These are phyloP conservation scores for Caloboletus firmus DNA, from an alignment of 1,284 basidiomycete species.

Conservation along the genomic window DNA sequence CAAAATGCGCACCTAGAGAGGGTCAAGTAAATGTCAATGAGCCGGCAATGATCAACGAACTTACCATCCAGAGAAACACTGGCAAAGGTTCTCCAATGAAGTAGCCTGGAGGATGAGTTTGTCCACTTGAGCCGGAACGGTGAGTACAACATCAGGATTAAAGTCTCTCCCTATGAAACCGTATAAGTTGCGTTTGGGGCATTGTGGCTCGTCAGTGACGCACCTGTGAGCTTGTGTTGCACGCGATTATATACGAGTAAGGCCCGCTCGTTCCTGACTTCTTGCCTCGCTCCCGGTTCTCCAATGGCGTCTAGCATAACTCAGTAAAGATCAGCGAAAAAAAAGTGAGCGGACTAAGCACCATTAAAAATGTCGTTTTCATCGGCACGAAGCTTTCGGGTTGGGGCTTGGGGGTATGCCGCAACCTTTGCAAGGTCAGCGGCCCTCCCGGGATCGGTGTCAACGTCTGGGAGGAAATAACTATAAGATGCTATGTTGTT, in stretches of 20 bases:
- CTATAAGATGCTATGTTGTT: neutral
- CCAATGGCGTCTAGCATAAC: conserved; percentile 50
- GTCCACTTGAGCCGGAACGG: conserved; percentile 81
- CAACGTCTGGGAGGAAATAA: conserved; percentile 33
- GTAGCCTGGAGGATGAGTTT: conserved; percentile 90
- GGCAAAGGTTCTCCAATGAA: conserved; percentile 89
- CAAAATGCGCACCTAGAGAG: conserved; percentile 49
- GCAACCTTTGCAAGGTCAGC: conserved; percentile 66
- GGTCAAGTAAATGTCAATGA: neutral
- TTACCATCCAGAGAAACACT: conserved; percentile 95
- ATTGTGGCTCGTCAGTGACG: conserved; percentile 19
- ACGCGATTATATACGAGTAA: conserved; percentile 91
- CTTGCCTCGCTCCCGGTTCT: conserved; percentile 59
- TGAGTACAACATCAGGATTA: conserved; percentile 74
- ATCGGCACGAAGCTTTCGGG: conserved; percentile 73
- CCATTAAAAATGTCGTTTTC: conserved; percentile 84
- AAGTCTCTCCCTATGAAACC: conserved; percentile 78
- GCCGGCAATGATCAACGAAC: neutral
- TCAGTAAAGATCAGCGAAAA: conserved; percentile 2
- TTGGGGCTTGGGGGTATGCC: conserved; percentile 73
- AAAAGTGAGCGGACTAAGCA: conserved; percentile 24
- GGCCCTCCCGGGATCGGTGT: conserved; percentile 51
- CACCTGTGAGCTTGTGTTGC: conserved; percentile 88
- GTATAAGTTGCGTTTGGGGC: neutral
- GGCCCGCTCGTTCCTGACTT: conserved; percentile 88